phyloP scores from a whole-genome alignment of 345 rosid genomes.

The Eutrema yunnanense region DNA sequence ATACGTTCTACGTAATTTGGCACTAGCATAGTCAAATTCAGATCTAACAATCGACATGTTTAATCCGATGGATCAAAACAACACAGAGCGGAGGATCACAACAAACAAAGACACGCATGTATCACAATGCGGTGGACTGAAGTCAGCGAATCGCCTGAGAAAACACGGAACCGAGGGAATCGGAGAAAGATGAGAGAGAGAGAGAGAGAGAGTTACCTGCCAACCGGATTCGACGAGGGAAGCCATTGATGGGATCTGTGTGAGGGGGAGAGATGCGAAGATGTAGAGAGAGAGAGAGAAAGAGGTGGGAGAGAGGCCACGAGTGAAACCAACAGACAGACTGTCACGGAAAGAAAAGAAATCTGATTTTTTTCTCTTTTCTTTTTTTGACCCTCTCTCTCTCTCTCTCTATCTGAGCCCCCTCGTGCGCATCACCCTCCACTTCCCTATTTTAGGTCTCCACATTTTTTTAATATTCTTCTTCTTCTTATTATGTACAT shows the following conservation, averaged over 20 bases:
- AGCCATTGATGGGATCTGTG: constrained; percentile 48
- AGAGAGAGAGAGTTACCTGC: constrained; percentile 48
- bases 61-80: not conserved
- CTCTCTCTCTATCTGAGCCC: not conserved
- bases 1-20: not conserved
- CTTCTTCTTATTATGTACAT: not conserved
- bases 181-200: not conserved
- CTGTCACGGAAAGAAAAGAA: constrained; percentile 25
- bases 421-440: constrained; percentile 28
- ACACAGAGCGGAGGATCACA: not conserved
- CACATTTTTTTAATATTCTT: not conserved
- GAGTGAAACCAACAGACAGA: constrained; percentile 37
- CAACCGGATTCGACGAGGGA: constrained; percentile 70
- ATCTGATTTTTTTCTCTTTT: not conserved
- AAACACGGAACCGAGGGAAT: not conserved
- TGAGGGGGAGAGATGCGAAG: not conserved
- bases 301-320: constrained; percentile 25
- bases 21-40: constrained; percentile 1
- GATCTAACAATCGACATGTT: constrained; percentile 15
- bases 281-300: constrained; percentile 1
- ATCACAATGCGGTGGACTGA: not conserved
- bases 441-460: not conserved
- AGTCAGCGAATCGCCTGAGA: not conserved
- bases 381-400: not conserved
- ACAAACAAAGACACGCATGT: not conserved